Evolutionary conservation across 2,329 filamentous ascomycete genomes (phyloP), one percentile per base, ranked within the genome.

Genomic region (Annulohypoxylon truncatum): DNA sequence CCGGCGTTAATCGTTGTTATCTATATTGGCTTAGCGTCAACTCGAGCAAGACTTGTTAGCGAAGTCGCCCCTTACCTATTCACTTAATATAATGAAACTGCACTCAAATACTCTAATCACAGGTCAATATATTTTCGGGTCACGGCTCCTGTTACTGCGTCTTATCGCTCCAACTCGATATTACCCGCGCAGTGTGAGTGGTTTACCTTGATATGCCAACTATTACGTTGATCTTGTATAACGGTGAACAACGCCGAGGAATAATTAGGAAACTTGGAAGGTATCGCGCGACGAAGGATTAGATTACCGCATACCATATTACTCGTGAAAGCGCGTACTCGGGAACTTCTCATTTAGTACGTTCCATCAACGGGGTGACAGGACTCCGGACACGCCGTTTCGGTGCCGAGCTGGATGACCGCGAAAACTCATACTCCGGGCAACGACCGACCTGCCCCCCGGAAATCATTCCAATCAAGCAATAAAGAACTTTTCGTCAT

Each of bases 141-240:
- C 22, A 40, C 48, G 31, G 6, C 3, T 46, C 22, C 20, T 38
- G n/a, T 15, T 38, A 12, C 40, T 31, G 40, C 42, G 8, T 55
- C 24, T 28, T 13, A 38, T 40, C 20, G 51, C 48, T 51, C 31
- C 44, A 13, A 24, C 24, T 54, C 22, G 35, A 59, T 12, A 64
- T 60, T 64, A 60, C n/a, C 61, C 55, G 54, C 29, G 54, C 48
- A 22, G 22, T 28, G 42, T 55, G 10, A 53, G 40, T 20, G 7
- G 33, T 50, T 53, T 48, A 28, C 24, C 12, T n/a, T 47, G 22
- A 18, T 50, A 38, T 26, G 12, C 7, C 53, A 15, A 20, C 42
- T 22, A 18, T 64, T 47, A 31, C 31, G 31, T 64, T 42, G 31
- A 29, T 29, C 29, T 29, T 31, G 29, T 58, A 31, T 35, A 3